These are phyloP conservation scores for Gossypium bickii DNA, from an alignment of 345 rosid species.

Conservation along the genomic window DNA sequence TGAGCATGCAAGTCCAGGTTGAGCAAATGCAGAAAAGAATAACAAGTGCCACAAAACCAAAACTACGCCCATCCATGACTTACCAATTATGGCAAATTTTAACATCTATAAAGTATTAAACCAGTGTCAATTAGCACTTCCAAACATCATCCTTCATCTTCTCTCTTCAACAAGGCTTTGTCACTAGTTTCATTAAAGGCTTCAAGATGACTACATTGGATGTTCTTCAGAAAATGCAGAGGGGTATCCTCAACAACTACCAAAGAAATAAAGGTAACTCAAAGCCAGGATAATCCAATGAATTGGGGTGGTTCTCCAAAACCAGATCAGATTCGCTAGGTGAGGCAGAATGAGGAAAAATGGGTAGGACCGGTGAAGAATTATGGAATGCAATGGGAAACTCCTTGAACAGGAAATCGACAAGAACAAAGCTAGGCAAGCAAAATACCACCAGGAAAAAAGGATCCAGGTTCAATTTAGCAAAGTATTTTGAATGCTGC, in stretches of 20 bases:
- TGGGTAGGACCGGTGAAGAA: background rate
- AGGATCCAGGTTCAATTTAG: background rate
- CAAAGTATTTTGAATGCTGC: background rate
- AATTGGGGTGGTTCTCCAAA: background rate
- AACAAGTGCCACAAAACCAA: background rate
- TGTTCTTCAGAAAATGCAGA: background rate
- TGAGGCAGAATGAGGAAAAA: background rate
- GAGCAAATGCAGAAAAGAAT: background rate
- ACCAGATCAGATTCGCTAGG: constrained; percentile 2
- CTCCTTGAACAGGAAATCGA: background rate
- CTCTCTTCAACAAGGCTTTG: background rate
- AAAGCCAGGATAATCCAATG: background rate
- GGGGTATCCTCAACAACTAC: background rate
- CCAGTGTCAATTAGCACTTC: background rate
- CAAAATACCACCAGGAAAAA: background rate
- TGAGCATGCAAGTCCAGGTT: background rate
- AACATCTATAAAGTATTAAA: background rate
- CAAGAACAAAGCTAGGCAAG: background rate
- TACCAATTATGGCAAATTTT: background rate
- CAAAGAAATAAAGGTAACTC: background rate
- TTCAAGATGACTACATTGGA: background rate
- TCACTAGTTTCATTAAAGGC: constrained; percentile 5
- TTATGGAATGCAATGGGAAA: background rate
- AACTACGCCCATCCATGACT: background rate
- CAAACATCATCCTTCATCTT: background rate